Evolutionary conservation across 2,329 filamentous ascomycete species (phyloP).

Genomic region (Alternaria infectoria): DNA sequence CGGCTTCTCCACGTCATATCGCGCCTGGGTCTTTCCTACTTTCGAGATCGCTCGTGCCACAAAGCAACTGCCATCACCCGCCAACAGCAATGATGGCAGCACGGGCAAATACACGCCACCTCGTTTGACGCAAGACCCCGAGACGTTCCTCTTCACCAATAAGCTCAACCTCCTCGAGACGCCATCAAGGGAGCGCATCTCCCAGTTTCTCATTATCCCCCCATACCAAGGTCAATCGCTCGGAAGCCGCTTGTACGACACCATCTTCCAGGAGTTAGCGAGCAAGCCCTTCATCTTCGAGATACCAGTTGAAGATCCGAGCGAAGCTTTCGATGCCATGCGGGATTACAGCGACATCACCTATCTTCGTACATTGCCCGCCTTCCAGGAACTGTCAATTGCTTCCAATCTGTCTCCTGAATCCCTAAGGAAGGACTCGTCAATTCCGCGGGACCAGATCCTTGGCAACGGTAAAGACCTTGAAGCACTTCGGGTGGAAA

Average conservation of each 20-base stretch:
- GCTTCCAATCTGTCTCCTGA: conserved; percentile 57
- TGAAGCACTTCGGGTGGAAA: conserved; percentile 62
- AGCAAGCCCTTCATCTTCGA: conserved; percentile 74
- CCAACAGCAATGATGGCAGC: conserved; percentile 40
- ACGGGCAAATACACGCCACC: conserved; percentile 48
- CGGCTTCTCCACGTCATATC: conserved; percentile 89
- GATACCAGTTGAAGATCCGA: conserved; percentile 93
- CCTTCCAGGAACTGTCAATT: conserved; percentile 62
- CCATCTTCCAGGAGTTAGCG: conserved; percentile 75
- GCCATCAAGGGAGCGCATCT: conserved; percentile 81
- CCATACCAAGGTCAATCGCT: conserved; percentile 83
- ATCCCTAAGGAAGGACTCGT: conserved; percentile 61
- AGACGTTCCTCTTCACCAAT: conserved; percentile 39
- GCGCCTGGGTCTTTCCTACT: conserved; percentile 72
- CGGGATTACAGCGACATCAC: conserved; percentile 76
- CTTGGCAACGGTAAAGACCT: conserved; percentile 63
- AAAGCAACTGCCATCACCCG: conserved; percentile 41
- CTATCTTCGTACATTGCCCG: conserved; percentile 65
- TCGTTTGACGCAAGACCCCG: conserved; percentile 34
- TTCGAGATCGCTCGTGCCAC: conserved; percentile 49
- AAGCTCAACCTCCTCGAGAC: conserved; percentile 62
- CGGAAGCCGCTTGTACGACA: conserved; percentile 79
- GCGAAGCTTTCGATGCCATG: conserved; percentile 81
- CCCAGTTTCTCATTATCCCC: conserved; percentile 90
- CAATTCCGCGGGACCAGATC: conserved; percentile 60